A percentile compares a stretch with the other conserved stretches of the same genome.
Conservation (phyloP, 2,329 filamentous ascomycete species). For the Pseudonectria foliicola region DNA sequence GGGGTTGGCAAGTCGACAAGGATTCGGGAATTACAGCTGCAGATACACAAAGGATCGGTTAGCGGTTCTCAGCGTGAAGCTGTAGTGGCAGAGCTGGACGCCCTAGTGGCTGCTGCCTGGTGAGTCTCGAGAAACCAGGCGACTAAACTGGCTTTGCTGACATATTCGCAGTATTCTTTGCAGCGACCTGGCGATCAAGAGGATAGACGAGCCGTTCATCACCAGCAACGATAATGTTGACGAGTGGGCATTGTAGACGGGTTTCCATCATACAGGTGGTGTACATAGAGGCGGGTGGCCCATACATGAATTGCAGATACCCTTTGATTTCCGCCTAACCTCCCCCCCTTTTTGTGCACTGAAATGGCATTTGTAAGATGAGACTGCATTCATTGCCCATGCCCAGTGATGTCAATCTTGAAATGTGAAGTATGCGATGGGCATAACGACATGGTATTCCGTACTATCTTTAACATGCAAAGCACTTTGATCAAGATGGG, state of each 20-base stretch:
- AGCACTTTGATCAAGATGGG: too few species aligned
- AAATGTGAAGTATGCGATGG: too few species aligned
- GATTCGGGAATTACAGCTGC: constrained; percentile 78
- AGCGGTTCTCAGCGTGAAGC: constrained; percentile 67
- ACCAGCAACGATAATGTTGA: constrained; percentile 61
- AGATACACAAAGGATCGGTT: constrained; percentile 70
- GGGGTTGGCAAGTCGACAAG: constrained; percentile 68
- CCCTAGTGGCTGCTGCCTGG: constrained; percentile 85
- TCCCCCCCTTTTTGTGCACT: background rate
- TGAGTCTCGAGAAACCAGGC: constrained; percentile 34
- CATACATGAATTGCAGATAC: constrained; percentile 23
- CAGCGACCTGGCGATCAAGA: constrained; percentile 89
- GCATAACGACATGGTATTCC: too few species aligned
- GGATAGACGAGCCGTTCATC: constrained; percentile 90
- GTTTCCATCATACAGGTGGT: background rate
- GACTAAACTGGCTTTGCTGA: constrained; percentile 11
- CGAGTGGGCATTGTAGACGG: constrained; percentile 66
- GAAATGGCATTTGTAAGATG: background rate
- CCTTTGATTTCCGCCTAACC: constrained; percentile 10
- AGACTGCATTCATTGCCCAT: constrained; percentile 23
- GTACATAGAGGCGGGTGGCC: constrained; percentile 10
- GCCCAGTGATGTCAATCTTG: constrained; percentile 32
- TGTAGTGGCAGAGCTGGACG: constrained; percentile 82
- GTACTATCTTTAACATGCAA: too few species aligned
- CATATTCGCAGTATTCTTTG: constrained; percentile 66